Evolutionary conservation across 176 grass and related monocot species (phyloP).

Genomic region (Carex kokanica): DNA sequence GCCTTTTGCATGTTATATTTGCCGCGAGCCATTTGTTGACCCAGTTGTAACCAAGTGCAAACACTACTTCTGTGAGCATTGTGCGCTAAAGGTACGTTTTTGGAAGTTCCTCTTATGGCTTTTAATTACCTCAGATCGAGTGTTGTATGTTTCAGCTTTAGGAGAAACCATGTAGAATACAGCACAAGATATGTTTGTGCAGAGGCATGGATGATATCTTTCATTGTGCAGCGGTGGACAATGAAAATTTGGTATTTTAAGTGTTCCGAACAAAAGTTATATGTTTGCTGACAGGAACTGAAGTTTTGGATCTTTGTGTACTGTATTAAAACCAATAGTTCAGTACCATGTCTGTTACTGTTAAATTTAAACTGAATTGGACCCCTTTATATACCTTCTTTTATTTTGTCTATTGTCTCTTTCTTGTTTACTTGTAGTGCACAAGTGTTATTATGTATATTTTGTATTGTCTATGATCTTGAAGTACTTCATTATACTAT

Average conservation of each 20-base stretch:
- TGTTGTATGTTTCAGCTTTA: background rate
- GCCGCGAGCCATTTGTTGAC: conserved; percentile 68
- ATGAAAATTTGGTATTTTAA: background rate
- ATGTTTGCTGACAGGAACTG: background rate
- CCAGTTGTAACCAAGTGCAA: conserved; percentile 86
- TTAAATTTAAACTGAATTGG: background rate
- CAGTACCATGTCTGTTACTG: background rate
- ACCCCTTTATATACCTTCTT: background rate
- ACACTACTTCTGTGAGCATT: conserved; percentile 91
- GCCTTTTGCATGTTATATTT: conserved; percentile 90
- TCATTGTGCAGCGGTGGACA: background rate
- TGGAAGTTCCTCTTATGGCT: background rate
- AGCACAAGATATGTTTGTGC: background rate
- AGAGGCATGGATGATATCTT: background rate
- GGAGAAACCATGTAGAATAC: background rate
- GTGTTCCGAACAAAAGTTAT: background rate
- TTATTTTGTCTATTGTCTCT: background rate
- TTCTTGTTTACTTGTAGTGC: background rate
- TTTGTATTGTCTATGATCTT: background rate
- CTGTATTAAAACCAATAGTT: background rate
- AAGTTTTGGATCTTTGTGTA: background rate
- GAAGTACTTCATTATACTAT: background rate
- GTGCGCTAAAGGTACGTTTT: conserved; percentile 62
- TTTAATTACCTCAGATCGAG: background rate
- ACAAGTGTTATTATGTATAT: background rate